These are phyloP conservation scores for Plasmodium gonderi DNA, from an alignment of 169 alveolate species.

Conservation along the genomic window DNA sequence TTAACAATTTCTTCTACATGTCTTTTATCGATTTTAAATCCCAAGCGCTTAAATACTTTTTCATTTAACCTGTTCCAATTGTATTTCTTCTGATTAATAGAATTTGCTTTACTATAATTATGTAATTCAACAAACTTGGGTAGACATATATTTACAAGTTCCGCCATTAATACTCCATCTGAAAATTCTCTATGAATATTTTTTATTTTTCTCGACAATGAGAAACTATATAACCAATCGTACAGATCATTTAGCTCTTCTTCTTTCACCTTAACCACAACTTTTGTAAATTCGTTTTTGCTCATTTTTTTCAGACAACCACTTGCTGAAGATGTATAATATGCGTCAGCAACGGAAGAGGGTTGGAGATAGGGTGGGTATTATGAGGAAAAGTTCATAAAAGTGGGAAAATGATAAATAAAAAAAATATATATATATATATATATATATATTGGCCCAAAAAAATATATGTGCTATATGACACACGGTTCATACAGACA, in stretches of 20 bases:
- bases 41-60: conserved; percentile 63
- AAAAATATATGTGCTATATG: too few relatives aligned
- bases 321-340: too few relatives aligned
- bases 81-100: conserved; percentile 65
- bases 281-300: conserved; percentile 31
- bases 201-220: conserved; percentile 57
- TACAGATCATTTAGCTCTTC: conserved; percentile 47
- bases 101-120: conserved; percentile 74
- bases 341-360: too few relatives aligned
- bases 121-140: conserved; percentile 76
- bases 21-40: conserved; percentile 49
- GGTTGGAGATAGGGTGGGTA: too few relatives aligned
- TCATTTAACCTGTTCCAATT: conserved; percentile 78
- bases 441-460: too few relatives aligned
- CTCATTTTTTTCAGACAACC: conserved; percentile 9
- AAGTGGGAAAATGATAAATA: too few relatives aligned
- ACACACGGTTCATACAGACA: too few relatives aligned
- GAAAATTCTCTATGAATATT: conserved; percentile 64
- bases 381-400: too few relatives aligned
- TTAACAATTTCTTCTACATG: conserved; percentile 63
- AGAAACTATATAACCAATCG: conserved; percentile 47
- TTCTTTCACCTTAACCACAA: conserved; percentile 31
- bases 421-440: too few relatives aligned
- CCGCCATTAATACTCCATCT: conserved; percentile 71
- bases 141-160: conserved; percentile 34